A percentile compares a stretch with the other conserved stretches of the same genome.
phyloP scores from a whole-genome alignment of 1,284 basidiomycete species.

The Xerocomus nothofagi region DNA sequence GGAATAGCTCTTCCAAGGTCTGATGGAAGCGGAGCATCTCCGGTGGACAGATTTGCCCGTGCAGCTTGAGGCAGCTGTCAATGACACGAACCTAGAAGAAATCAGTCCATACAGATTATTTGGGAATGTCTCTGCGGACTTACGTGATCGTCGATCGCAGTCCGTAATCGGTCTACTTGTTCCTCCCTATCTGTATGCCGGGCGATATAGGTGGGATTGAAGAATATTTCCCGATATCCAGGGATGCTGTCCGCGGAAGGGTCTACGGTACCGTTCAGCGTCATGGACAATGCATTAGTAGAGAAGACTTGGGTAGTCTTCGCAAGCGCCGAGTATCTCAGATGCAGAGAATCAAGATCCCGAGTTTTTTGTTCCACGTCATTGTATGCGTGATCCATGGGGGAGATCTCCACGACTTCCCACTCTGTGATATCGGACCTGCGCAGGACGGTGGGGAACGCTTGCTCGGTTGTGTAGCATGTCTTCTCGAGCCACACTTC shows the following conservation, averaged over 20 bases:
- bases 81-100: constrained; percentile 68
- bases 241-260: constrained; percentile 76
- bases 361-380: constrained; percentile 79
- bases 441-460: constrained; percentile 89
- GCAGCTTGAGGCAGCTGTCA: constrained; percentile 80
- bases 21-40: constrained; percentile 93
- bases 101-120: constrained; percentile 5
- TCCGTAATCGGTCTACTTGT: constrained; percentile 68
- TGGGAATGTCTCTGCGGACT: constrained; percentile 14
- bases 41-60: constrained; percentile 78
- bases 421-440: constrained; percentile 86
- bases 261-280: constrained; percentile 86
- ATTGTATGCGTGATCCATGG: constrained; percentile 80
- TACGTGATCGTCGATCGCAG: constrained; percentile 83
- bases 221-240: constrained; percentile 77
- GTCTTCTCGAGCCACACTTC: constrained; percentile 91
- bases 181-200: constrained; percentile 72
- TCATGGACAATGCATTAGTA: constrained; percentile 86
- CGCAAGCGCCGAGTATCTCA: constrained; percentile 74
- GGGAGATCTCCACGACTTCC: constrained; percentile 79
- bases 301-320: constrained; percentile 73
- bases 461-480: constrained; percentile 82
- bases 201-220: constrained; percentile 67
- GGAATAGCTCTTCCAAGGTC: constrained; percentile 86
- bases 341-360: constrained; percentile 69